Percentiles rank a stretch among this genome's conserved stretches.
Conservation (phyloP, 176 grass and related monocot species). For the sorghum (Sorghum bicolor) region DNA sequence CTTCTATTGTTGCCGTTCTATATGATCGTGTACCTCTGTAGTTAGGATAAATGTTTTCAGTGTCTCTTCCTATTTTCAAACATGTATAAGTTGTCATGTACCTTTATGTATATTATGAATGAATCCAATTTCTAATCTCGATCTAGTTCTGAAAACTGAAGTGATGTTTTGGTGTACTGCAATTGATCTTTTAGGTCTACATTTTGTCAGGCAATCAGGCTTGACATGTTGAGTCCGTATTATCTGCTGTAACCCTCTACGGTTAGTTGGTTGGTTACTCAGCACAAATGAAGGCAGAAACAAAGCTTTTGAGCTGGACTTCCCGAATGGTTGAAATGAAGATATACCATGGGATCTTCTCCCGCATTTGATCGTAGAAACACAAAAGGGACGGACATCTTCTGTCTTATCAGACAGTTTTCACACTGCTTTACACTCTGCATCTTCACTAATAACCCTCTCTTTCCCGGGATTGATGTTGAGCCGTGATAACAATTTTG, state of each 20-base stretch:
- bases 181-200: not conserved
- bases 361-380: not conserved
- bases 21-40: slow-evolving; percentile 1
- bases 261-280: not conserved
- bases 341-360: not conserved
- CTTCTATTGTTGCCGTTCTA: slow-evolving; percentile 4
- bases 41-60: slow-evolving; percentile 13
- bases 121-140: not conserved
- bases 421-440: not conserved
- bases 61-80: slow-evolving; percentile 10
- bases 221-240: not conserved
- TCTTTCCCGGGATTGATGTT: not conserved
- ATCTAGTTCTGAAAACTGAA: not conserved
- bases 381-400: not conserved
- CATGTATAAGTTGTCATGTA: not conserved
- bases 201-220: not conserved
- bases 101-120: slow-evolving; percentile 27
- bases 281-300: not conserved
- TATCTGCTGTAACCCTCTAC: not conserved
- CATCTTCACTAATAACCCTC: not conserved
- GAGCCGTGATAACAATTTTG: not conserved
- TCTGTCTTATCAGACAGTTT: not conserved
- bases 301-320: not conserved
- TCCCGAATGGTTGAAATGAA: not conserved
- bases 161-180: not conserved